phyloP scores from a whole-genome alignment of 169 alveolate species.

The Theileria orientalis region DNA sequence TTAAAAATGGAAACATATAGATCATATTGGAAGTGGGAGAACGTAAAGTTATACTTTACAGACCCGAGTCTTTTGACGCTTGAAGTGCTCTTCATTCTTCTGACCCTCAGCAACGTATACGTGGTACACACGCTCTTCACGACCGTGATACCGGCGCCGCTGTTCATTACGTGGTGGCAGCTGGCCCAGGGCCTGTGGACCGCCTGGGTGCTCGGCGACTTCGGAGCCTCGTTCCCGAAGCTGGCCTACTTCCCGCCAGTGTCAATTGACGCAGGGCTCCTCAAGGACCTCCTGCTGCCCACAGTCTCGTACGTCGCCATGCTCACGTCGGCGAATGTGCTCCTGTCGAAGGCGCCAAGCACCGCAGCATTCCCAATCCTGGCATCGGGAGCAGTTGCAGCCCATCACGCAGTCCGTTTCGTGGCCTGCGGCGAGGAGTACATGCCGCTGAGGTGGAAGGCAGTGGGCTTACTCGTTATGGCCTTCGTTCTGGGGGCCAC shows the following conservation, averaged over 20 bases:
- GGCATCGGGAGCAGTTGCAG: constrained; percentile 90
- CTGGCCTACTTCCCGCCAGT: constrained; percentile 84
- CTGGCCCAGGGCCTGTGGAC: constrained; percentile 87
- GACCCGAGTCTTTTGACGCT: constrained; percentile 85
- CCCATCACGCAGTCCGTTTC: constrained; percentile 89
- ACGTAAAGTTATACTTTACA: constrained; percentile 78
- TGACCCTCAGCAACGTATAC: constrained; percentile 87
- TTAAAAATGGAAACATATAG: constrained; percentile 7
- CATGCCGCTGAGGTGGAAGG: constrained; percentile 88
- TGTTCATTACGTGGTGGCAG: constrained; percentile 91
- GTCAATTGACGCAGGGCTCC: constrained; percentile 73
- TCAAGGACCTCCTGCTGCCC: constrained; percentile 81
- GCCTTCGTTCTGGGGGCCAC: constrained; percentile 87
- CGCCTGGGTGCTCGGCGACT: constrained; percentile 90
- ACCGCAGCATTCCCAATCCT: constrained; percentile 88
- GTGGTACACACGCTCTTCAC: constrained; percentile 87
- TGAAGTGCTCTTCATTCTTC: constrained; percentile 81
- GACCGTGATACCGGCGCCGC: constrained; percentile 88
- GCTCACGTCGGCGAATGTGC: constrained; percentile 87
- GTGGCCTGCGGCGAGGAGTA: constrained; percentile 91
- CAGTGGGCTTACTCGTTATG: constrained; percentile 79
- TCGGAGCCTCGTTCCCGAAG: constrained; percentile 81
- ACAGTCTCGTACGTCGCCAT: constrained; percentile 84
- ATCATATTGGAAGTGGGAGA: constrained; percentile 67
- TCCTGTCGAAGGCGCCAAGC: constrained; percentile 85